Conservation (phyloP, 129 eudicot species). For the Flaveria robusta region DNA sequence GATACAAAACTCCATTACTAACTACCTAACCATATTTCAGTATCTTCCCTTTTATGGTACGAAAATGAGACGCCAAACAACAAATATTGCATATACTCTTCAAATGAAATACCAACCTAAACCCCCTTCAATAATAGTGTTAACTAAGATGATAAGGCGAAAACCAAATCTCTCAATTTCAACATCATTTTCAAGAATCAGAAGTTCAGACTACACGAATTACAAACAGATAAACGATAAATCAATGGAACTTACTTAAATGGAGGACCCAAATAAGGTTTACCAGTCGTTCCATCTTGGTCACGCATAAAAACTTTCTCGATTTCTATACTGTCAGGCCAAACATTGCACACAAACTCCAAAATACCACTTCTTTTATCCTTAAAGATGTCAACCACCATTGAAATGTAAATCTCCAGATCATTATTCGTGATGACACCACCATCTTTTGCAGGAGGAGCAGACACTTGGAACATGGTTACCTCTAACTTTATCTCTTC, state of each 20-base stretch:
- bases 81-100: neutral
- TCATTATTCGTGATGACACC: constrained; percentile 46
- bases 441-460: constrained; percentile 49
- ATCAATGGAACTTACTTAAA: constrained; percentile 58
- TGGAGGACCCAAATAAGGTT: constrained; percentile 74
- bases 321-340: constrained; percentile 79
- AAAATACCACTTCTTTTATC: constrained; percentile 50
- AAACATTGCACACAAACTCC: constrained; percentile 84
- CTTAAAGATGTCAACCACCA: constrained; percentile 63
- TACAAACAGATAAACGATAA: neutral
- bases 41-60: neutral
- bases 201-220: neutral
- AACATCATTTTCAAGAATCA: neutral
- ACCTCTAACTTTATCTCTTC: constrained; percentile 89
- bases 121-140: neutral
- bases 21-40: neutral
- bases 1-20: neutral
- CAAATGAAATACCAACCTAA: no score
- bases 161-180: neutral
- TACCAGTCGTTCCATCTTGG: constrained; percentile 45
- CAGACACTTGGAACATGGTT: constrained; percentile 73
- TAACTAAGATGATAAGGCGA: neutral
- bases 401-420: constrained; percentile 59
- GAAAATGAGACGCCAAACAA: neutral
- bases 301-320: constrained; percentile 55